Base-by-base conservation (phyloP, 169 alveolate species). In the Cryptosporidium canis region DNA sequence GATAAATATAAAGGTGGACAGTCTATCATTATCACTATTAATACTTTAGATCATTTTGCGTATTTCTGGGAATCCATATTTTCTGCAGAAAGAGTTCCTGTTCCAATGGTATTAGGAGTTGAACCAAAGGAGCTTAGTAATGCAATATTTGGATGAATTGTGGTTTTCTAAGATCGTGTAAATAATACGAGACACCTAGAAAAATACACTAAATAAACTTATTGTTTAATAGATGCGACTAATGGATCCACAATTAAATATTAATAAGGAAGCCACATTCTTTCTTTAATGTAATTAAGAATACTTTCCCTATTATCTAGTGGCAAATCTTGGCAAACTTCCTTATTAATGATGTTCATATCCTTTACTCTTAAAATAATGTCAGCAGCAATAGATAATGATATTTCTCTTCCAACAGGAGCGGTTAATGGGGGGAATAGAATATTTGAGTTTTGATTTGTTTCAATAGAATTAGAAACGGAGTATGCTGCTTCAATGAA, bases 401-500 rank as follows among this genome's bases (percentile, higher is more conserved):
- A 77, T 0, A 77, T 58, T 24, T 77, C 87, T 58, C 70, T 55
- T 18, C 87, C 87, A 35, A 58, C 24, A 4, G 70, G 29, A 39
- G 87, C 87, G 24, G 87, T 77, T 33, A 77, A 31, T 1, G 72
- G 64, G 21, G 87, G 87, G 64, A 77, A 77, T 14, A 77, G 29
- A 14, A 61, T 27, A 8, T 77, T 48, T 24, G 70, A 33, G 58
- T 39, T 11, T 12, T 35, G 14, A 47, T 24, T 21, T 14, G 29
- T 33, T 11, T 61, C 16, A 27, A 29, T 21, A 35, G 24, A 55
- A 39, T 37, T 77, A 33, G 92, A 68, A n/a, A 85, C 56, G 0
- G 92, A 43, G 47, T 45, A 33, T 14, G 92, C 92, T 9, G 90
- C 92, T 7, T 56, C 68, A 58, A 65, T 66, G 39, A 85, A 85